Evolutionary conservation across 2,329 filamentous ascomycete species (phyloP).

Genomic region (Elsinoe arachidis): DNA sequence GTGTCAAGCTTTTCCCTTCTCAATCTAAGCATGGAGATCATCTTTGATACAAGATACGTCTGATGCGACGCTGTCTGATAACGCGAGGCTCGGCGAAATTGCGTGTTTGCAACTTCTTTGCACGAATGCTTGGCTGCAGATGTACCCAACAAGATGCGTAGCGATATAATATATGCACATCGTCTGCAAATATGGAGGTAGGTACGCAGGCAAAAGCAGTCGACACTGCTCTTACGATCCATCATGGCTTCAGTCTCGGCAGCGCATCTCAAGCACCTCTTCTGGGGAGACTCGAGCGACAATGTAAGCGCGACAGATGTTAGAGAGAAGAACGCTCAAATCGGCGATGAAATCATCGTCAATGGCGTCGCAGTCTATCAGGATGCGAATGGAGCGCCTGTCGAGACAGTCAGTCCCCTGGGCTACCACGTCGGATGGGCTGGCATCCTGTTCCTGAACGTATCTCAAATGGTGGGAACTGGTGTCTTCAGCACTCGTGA

Average conservation of each 20-base stretch:
- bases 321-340: background rate
- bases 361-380: constrained; percentile 36
- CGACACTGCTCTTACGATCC: background rate
- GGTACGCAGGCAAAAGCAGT: background rate
- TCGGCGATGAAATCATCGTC: background rate
- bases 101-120: background rate
- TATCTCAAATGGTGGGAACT: constrained; percentile 55
- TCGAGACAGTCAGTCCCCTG: constrained; percentile 50
- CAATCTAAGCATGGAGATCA: background rate
- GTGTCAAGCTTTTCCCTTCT: background rate
- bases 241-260: background rate
- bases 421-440: constrained; percentile 49
- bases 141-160: background rate
- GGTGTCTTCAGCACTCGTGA: constrained; percentile 34
- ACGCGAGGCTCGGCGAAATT: background rate
- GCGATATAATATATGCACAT: background rate
- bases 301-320: background rate
- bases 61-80: background rate
- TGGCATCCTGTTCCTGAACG: constrained; percentile 35
- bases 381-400: constrained; percentile 53
- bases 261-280: background rate
- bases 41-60: background rate
- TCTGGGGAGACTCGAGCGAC: background rate
- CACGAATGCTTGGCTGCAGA: background rate
- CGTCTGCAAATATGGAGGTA: background rate